These are phyloP conservation scores for Bacidia gigantensis DNA, from an alignment of 495 filamentous ascomycete species.

Conservation along the genomic window DNA sequence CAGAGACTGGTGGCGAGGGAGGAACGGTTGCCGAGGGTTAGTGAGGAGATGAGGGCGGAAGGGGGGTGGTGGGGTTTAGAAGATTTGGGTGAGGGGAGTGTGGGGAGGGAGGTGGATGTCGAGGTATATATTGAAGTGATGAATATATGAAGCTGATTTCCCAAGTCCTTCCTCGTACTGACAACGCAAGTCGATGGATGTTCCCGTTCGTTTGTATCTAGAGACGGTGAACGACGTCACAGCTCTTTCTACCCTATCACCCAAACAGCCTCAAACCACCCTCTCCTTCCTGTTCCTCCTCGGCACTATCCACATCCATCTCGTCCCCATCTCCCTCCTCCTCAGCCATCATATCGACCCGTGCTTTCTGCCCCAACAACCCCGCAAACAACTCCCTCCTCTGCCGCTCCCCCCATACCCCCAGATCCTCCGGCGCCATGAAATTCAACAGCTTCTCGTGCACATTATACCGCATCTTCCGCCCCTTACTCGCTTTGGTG, in stretches of 20 bases:
- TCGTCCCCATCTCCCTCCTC: constrained; percentile 36
- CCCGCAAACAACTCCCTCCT: constrained; percentile 81
- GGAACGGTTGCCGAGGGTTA: background rate
- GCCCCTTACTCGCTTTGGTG: constrained; percentile 86
- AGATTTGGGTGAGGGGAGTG: too few relatives aligned
- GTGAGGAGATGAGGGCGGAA: background rate
- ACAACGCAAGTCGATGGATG: too few relatives aligned
- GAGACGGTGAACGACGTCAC: too few relatives aligned
- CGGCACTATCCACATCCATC: constrained; percentile 38
- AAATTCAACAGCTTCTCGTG: constrained; percentile 97
- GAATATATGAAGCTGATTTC: too few relatives aligned
- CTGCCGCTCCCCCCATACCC: constrained; percentile 60
- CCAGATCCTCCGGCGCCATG: constrained; percentile 81
- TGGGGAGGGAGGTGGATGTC: too few relatives aligned
- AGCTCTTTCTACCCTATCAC: constrained; percentile 12
- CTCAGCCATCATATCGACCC: constrained; percentile 54
- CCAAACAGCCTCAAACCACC: constrained; percentile 66
- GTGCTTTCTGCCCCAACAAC: constrained; percentile 66
- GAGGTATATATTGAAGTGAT: too few relatives aligned
- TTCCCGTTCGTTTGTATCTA: too few relatives aligned
- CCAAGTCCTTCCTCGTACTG: too few relatives aligned
- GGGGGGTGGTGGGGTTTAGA: background rate
- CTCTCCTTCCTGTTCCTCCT: constrained; percentile 44
- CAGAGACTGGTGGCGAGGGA: background rate
- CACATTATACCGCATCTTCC: constrained; percentile 84